Evolutionary conservation across 129 eudicot species (phyloP), one percentile per base, ranked within the genome.

Genomic region (Lonicera japonica): DNA sequence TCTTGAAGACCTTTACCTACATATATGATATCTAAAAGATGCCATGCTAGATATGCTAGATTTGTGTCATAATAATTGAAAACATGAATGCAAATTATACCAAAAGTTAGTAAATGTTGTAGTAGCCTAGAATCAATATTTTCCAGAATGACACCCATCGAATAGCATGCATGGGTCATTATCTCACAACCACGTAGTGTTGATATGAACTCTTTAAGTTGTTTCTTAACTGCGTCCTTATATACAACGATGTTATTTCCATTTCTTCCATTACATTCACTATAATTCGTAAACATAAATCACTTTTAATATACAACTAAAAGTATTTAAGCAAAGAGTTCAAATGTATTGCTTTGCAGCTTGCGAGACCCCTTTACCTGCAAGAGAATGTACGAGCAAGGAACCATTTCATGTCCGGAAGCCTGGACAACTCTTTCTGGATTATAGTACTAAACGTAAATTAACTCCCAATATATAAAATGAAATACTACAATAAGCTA

Each of bases 361-460:
- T n/a, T n/a, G n/a, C n/a, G n/a, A n/a, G n/a, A 21, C 24, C 38
- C 15, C 29, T 54, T 74, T 77, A 85, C 99, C 96, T 88, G 81
- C 89, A 69, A 68, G 96, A 77, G 75, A 88, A 88, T 47, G 88
- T 73, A 55, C 83, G 95, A 56, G 96, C 80, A 66, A 94, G 87
- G 73, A 88, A 79, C 73, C 96, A 84, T 61, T 94, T 96, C 89
- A 94, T 82, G 77, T 94, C 99, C 15, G 99, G 96, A 25, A 94
- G 82, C 79, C 61, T 75, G 15, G 85, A 76, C 71, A 88, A 68
- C 78, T 94, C 94, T 81, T 85, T 94, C 69, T 96, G 94, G 63
- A 94, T 73, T 80, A 80, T 63, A 94, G 87, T 34, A 85, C 87
- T 72, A 21, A 46, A 55, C 85, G 71, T 64, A 74, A 62, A 80